A percentile compares a stretch with the other conserved stretches of the same genome.
Conservation (phyloP, 208 protist genomes). For the Acanthamoeba quina region DNA sequence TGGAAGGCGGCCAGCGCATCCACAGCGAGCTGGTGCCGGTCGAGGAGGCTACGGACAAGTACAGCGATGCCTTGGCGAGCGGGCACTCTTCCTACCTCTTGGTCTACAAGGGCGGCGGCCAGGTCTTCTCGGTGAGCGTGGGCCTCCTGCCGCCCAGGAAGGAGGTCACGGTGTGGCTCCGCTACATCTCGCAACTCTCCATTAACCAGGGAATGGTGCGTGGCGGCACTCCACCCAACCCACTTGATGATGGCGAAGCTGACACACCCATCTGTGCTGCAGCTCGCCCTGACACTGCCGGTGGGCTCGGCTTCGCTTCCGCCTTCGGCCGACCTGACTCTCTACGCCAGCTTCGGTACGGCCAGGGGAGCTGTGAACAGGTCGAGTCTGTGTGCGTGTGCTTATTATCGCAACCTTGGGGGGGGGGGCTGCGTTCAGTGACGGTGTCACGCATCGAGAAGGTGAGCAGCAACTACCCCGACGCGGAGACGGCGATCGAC, state of each 20-base stretch:
- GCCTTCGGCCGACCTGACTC: neutral
- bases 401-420: neutral
- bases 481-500: neutral
- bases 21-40: neutral
- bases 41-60: conserved; percentile 10
- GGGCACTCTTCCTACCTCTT: neutral
- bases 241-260: no score
- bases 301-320: neutral
- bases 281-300: neutral
- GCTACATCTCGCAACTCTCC: neutral
- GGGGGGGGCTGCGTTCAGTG: neutral
- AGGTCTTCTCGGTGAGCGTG: conserved; percentile 3
- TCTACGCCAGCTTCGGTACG: neutral
- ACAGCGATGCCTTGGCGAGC: neutral
- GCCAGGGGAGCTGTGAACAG: neutral
- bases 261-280: no score
- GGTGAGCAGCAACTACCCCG: neutral
- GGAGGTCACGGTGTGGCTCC: neutral
- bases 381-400: neutral
- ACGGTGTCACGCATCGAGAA: neutral
- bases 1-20: neutral
- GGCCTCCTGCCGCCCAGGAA: neutral
- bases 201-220: neutral
- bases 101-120: neutral
- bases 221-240: no score